Evolutionary conservation across 225 moss, liverwort and hornwort genomes (phyloP), one percentile per base, ranked within the genome.

Genomic region (Neckera pumila): DNA sequence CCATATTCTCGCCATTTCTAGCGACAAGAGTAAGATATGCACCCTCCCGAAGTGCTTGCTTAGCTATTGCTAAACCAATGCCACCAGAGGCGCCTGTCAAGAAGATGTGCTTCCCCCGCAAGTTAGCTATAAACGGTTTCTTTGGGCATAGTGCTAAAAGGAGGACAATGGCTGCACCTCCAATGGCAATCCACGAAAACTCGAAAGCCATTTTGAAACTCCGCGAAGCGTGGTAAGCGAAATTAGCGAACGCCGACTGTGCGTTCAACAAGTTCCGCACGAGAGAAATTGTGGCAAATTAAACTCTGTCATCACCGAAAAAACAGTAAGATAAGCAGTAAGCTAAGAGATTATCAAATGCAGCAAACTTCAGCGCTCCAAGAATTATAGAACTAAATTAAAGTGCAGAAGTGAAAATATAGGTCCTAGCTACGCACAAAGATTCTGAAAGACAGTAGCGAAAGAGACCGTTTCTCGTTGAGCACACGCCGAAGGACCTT

Each of bases 11-110:
- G 69, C 88, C 78, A 91, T 93, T 94, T 89, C 97, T 91, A 86
- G 95, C 98, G 14, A 94, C 92, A 58, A 98, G 79, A 53, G 98
- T 97, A 84, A 97, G 94, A 88, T 93, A 97, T 45, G 96, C 96
- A 45, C 98, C 98, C 89, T 95, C 95, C 51, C 74, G 87, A 61
- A 98, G 94, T 6, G 89, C 92, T 71, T 86, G 81, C 80, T 83
- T 92, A 14, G 97, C 93, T 63, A 97, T 73, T 27, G 94, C 94
- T 70, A 97, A 90, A 30, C 98, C 98, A 74, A 98, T 96, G 86
- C 98, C 98, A 88, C 95, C 90, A 13, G 97, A 97, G 61, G 94
- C 97, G 76, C 98, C 98, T 21, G 98, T 98, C 66, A 98, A 95
- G 64, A 96, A 93, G 13, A 98, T 90, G 84, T 98, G 98, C 86